Evolutionary conservation across 169 alveolate species (phyloP).

Genomic region (Plasmodium adleri): DNA sequence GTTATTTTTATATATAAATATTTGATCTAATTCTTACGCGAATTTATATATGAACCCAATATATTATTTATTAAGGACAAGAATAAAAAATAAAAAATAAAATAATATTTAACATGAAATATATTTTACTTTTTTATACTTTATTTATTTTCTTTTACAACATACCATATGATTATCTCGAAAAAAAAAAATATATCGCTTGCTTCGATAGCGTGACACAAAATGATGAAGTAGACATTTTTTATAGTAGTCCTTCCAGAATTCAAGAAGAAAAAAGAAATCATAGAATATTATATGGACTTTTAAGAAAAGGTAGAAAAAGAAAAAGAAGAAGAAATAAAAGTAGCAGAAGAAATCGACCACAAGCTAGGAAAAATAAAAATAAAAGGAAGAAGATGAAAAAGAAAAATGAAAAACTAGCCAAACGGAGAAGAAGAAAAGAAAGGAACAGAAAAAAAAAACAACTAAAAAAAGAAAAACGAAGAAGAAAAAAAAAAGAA

Average conservation of each 20-base stretch:
- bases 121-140: neutral
- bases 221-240: neutral
- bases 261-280: neutral
- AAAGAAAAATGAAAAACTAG: neutral
- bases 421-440: neutral
- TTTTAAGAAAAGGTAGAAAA: conserved; percentile 6
- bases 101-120: conserved; percentile 12
- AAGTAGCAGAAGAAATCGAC: neutral
- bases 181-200: neutral
- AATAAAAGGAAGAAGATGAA: neutral
- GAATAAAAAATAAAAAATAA: too few relatives aligned
- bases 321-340: neutral
- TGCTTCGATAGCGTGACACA: neutral
- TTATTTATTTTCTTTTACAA: conserved; percentile 10
- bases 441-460: neutral
- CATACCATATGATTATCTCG: neutral
- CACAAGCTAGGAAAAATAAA: neutral
- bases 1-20: neutral
- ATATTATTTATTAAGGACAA: too few relatives aligned
- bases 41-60: neutral
- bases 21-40: neutral
- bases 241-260: neutral
- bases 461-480: neutral
- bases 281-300: conserved; percentile 7
- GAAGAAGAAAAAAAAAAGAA: neutral